Evolutionary conservation across 805 yeast species (phyloP).

Genomic region (Saturnispora serradocipensis): DNA sequence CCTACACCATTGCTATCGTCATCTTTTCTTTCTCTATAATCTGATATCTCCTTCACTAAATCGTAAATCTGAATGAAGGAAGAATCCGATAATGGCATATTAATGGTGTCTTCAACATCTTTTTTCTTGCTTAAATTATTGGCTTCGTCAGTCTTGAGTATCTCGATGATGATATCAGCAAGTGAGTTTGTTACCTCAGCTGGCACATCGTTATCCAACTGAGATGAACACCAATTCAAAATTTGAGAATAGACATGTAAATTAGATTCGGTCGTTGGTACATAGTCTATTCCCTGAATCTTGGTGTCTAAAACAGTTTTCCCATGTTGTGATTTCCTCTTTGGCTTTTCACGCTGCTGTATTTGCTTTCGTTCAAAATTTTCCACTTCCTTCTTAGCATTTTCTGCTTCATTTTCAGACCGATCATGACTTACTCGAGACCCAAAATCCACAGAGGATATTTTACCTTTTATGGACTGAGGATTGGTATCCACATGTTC

Average conservation of each 20-base stretch:
- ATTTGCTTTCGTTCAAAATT: constrained; percentile 6
- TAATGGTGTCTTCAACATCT: constrained; percentile 45
- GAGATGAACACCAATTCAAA: constrained; percentile 47
- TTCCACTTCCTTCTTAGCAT: constrained; percentile 9
- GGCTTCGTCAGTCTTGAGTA: constrained; percentile 38
- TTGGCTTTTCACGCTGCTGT: neutral
- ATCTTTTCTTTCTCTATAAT: constrained; percentile 27
- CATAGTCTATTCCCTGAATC: constrained; percentile 47
- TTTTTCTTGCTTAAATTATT: constrained; percentile 37
- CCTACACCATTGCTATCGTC: constrained; percentile 27
- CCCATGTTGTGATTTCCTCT: constrained; percentile 10
- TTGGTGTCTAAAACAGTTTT: constrained; percentile 27
- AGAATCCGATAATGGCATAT: constrained; percentile 30
- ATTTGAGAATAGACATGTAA: constrained; percentile 44
- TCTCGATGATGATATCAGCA: constrained; percentile 53
- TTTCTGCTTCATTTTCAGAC: constrained; percentile 15
- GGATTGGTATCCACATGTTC: constrained; percentile 56
- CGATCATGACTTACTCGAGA: constrained; percentile 20
- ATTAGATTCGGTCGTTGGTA: constrained; percentile 51
- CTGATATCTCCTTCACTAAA: constrained; percentile 41
- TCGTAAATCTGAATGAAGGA: constrained; percentile 38
- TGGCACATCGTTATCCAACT: constrained; percentile 62
- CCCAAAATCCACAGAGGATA: constrained; percentile 64
- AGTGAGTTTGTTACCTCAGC: constrained; percentile 66
- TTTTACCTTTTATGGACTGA: constrained; percentile 58